Base-by-base conservation (phyloP, 2,329 filamentous ascomycete genomes). In the Hymenoscyphus repandus region DNA sequence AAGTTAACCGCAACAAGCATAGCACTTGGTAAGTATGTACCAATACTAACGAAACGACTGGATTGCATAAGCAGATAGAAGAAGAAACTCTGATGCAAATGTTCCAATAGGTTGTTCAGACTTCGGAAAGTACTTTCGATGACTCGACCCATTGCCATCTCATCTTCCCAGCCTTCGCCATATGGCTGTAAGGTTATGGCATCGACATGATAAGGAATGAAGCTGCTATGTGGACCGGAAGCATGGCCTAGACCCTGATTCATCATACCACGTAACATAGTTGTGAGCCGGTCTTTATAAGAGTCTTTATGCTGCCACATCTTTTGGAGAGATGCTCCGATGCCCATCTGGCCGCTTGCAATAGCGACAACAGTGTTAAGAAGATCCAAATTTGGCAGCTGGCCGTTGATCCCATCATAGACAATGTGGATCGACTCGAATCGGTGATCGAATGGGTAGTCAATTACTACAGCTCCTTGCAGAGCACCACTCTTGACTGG, bases 31-130 rank as follows among this genome's bases (percentile, higher is more conserved):
- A 99, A 77, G 65, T 99, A 99, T 1, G 92, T 99, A 13, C 93
- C 93, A 57, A 99, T 99, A 70, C 91, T 97, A 60, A 97, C 93
- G 66, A 99, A 99, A 10, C 91, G 84, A 62, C 93, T 88, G 30
- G 85, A 81, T 59, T 95, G 86, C 82, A 97, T 90, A 40, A 99
- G 77, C 46, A 99, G 75, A 68, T 99, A 99, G 72, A 99, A 97
- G 79, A 99, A 99, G 75, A 99, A 99, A 68, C 91, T 96, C 72
- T 99, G 93, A 67, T 99, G 93, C 54, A 99, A 77, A 67, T 99
- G 91, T 71, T 99, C 93, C 31, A 99, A 79, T 52, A 99, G 73
- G 65, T 99, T 99, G 72, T 99, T 99, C 69, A 99, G 74, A 67
- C 90, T 96, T 62, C 93, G 80, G 68, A 95, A 95, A 2, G 93